Evolutionary conservation across 176 grass and related monocot species (phyloP), one percentile per base, ranked within the genome.

Genomic region (Puya raimondii): DNA sequence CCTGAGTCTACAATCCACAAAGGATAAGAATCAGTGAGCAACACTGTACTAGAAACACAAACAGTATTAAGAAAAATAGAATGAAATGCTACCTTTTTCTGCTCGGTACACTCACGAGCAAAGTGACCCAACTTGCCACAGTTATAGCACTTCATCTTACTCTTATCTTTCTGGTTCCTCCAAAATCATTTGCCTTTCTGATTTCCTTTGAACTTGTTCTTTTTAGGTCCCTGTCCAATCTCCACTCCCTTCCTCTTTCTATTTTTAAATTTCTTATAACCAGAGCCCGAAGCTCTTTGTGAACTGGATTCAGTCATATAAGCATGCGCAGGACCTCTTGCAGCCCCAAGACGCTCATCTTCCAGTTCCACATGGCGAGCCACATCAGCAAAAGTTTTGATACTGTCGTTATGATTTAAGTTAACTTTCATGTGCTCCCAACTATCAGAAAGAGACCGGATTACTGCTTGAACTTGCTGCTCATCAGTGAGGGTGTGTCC

Each of bases 301-400:
- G 23, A 64, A 7, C 11, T 9, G 14, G 53, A 8, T 9, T 67
- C 48, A 52, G 42, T 4, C 23, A 66, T 10, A 13, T 15, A 9
- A 17, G 14, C 74, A 10, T 26, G 25, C 1, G 2, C 25, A 2
- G 25, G 25, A 26, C 25, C 25, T 26, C 25, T 26, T 26, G 1
- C 2, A 26, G 25, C 25, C 25, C 25, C 25, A 26, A 26, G 25
- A 26, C 25, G 25, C 25, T 26, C 25, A 26, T 26, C 25, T 26
- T 26, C 25, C 25, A 26, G 25, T 26, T 26, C 25, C 25, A 26
- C 25, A 26, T 26, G 25, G 25, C 25, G 1, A 26, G 25, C 25
- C 25, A 61, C 20, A 77, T 77, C 65, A 67, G 6, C 49, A 57
- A 69, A 59, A 11, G 20, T 77, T 10, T 16, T 56, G 13, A 77